Base-by-base conservation (phyloP, 257 asterid genomes). In the Linaria vulgaris region DNA sequence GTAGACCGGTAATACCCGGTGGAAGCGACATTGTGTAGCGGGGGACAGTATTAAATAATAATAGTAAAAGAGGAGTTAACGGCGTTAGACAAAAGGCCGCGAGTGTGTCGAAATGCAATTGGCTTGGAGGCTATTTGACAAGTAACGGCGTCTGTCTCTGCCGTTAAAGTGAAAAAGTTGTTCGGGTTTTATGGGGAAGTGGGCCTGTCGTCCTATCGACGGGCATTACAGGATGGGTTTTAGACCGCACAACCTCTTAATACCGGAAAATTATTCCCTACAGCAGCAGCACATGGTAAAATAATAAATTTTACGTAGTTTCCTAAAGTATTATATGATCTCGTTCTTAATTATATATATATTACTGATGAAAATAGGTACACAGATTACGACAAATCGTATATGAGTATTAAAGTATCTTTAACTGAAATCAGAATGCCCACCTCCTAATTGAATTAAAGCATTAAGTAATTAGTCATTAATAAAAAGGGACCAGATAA, bases 141-240 rank as follows among this genome's bases (percentile, higher is more conserved):
- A 4, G 3, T 69, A 56, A 74, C 82, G 78, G 57, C 61, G 80
- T 75, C 34, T 43, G 79, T 75, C 82, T 67, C 72, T 84, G 83
- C 66, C 84, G 88, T 76, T 68, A 62, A 70, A 22, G 68, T 54
- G 63, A 53, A 30, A 58, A 64, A 69, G 73, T 61, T 73, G 82
- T 70, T 72, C 67, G 31, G 73, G 66, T 82, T 68, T 57, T 60
- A 72, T 72, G 75, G 90, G 83, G 80, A 80, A 74, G 54, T 75
- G 85, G 79, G 69, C 70, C 39, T 85, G 95, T 85, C 84, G 75
- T 83, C 83, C 83, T 78, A 69, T 63, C 69, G 58, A 78, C 79
- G 80, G 83, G 88, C 92, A 86, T 52, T 37, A 58, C 34, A 31
- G 64, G 76, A 72, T 85, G 83, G 80, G 74, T 48, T 24, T 37